These are phyloP conservation scores for Ophiognomonia clavigignenti-juglandacearum DNA, from an alignment of 2,329 filamentous ascomycete species.

Conservation along the genomic window DNA sequence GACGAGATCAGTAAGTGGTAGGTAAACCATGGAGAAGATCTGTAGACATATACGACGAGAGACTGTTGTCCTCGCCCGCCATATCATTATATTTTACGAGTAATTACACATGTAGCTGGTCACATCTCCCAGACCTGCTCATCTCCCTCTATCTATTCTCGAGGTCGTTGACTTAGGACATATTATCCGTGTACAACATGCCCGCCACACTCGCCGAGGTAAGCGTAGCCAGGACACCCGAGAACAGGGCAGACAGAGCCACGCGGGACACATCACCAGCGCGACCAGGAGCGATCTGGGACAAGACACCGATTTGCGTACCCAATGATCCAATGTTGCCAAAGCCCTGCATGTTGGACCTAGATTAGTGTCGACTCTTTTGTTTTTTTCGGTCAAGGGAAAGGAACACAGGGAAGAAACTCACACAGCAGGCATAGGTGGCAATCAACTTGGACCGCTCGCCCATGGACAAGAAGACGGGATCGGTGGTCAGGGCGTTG, in stretches of 20 bases:
- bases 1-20: too few species aligned
- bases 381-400: too few species aligned
- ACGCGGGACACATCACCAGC: slow-evolving; percentile 71
- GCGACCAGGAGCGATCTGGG: slow-evolving; percentile 71
- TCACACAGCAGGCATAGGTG: slow-evolving; percentile 73
- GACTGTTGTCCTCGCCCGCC: too few species aligned
- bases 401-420: too few species aligned
- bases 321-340: slow-evolving; percentile 85
- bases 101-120: too few species aligned
- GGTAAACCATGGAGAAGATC: too few species aligned
- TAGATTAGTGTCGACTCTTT: too few species aligned
- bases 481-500: slow-evolving; percentile 41
- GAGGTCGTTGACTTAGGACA: neutral
- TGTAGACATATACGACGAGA: too few species aligned
- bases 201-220: slow-evolving; percentile 75
- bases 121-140: too few species aligned
- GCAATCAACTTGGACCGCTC: slow-evolving; percentile 74
- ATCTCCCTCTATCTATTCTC: neutral
- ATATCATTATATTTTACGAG: too few species aligned
- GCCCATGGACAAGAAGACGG: slow-evolving; percentile 54
- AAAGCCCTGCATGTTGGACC: too few species aligned
- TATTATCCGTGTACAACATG: slow-evolving; percentile 59
- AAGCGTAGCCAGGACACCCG: slow-evolving; percentile 74
- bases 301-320: slow-evolving; percentile 83
- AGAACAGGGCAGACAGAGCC: slow-evolving; percentile 71